These are phyloP conservation scores for Fusarium chaquense DNA, from an alignment of 2,329 filamentous ascomycete species.

Conservation along the genomic window DNA sequence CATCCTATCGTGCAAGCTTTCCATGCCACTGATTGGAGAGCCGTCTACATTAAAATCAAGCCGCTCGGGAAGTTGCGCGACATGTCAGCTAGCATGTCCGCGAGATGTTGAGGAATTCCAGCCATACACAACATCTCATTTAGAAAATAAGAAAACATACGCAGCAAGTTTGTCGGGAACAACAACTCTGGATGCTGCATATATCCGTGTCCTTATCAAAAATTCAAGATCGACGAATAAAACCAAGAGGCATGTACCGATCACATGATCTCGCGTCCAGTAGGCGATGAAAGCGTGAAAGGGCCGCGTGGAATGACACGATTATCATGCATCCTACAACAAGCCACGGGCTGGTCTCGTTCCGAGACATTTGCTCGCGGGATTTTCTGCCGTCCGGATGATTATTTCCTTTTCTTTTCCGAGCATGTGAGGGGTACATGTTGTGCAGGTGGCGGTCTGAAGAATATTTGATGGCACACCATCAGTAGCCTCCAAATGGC, in stretches of 20 bases:
- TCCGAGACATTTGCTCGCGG: background rate
- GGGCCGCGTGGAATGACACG: background rate
- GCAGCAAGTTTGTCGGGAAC: background rate
- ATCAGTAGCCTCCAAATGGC: background rate
- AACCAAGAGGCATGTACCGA: background rate
- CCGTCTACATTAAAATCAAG: background rate
- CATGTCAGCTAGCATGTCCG: background rate
- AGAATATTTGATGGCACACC: background rate
- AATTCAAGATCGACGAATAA: background rate
- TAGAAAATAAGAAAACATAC: background rate
- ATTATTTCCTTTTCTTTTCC: background rate
- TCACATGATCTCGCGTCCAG: conserved; percentile 5
- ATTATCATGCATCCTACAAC: background rate
- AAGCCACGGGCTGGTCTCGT: background rate
- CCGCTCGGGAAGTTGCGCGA: background rate
- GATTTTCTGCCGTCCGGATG: background rate
- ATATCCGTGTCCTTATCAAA: background rate
- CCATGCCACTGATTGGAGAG: background rate
- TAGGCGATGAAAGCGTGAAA: background rate
- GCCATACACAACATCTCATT: background rate
- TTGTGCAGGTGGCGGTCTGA: background rate
- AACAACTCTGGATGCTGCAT: background rate
- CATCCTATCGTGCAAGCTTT: background rate
- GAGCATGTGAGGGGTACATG: background rate
- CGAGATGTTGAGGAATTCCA: background rate